These are phyloP conservation scores for Monosporozyma siamensis DNA, from an alignment of 805 yeast species.

Conservation along the genomic window DNA sequence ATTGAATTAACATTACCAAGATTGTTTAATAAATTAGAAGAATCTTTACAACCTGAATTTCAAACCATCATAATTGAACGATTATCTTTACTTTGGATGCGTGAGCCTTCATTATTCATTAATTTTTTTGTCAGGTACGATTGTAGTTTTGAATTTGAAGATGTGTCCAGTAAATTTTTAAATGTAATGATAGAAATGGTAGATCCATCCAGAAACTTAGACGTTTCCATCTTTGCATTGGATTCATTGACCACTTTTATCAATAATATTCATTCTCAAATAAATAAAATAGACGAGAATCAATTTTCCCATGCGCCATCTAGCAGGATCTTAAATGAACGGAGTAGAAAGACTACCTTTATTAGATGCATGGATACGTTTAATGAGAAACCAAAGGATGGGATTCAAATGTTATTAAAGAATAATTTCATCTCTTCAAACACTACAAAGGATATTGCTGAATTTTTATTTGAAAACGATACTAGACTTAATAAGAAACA, in stretches of 20 bases:
- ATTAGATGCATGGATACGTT: constrained; percentile 65
- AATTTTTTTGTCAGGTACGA: constrained; percentile 75
- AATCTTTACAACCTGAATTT: constrained; percentile 23
- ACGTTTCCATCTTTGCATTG: constrained; percentile 85
- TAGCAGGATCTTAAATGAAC: constrained; percentile 23
- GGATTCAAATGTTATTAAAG: constrained; percentile 52
- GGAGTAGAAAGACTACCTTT: constrained; percentile 57
- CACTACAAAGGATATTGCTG: constrained; percentile 55
- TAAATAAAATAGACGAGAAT: constrained; percentile 16
- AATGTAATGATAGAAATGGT: constrained; percentile 68
- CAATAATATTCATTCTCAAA: constrained; percentile 46
- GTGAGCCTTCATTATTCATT: constrained; percentile 70
- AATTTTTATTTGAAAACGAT: constrained; percentile 67
- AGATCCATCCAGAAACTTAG: constrained; percentile 63
- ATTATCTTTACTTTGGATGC: constrained; percentile 68
- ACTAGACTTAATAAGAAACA: constrained; percentile 78
- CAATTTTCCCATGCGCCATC: constrained; percentile 19
- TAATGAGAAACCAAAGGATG: constrained; percentile 70
- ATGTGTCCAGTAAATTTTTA: constrained; percentile 57
- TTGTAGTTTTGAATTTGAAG: constrained; percentile 81
- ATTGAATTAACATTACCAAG: constrained; percentile 62
- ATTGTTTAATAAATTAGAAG: constrained; percentile 40
- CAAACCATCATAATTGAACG: constrained; percentile 82
- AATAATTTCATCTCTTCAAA: constrained; percentile 50
- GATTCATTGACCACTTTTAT: constrained; percentile 75